phyloP scores from a whole-genome alignment of 345 rosid species.

The Sisymbrium irio region DNA sequence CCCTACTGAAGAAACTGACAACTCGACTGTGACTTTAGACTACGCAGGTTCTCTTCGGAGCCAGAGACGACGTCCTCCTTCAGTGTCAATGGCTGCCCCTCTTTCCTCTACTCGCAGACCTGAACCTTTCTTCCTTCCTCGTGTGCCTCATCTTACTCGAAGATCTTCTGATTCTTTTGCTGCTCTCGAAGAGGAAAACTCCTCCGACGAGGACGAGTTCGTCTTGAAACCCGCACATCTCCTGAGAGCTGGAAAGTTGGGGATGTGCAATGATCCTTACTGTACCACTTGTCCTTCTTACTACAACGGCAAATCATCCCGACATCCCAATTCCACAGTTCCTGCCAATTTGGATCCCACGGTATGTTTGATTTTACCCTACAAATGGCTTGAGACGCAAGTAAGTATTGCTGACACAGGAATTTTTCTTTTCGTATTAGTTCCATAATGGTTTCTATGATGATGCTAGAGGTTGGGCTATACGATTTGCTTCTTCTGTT shows the following conservation, averaged over 20 bases:
- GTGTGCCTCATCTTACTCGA: neutral
- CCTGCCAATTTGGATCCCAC: constrained; percentile 43
- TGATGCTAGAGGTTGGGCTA: neutral
- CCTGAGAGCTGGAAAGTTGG: constrained; percentile 77
- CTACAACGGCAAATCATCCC: neutral
- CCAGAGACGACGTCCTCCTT: neutral
- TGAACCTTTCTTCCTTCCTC: neutral
- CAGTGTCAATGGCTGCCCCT: neutral
- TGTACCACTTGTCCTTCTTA: neutral
- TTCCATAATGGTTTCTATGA: neutral
- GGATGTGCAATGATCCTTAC: constrained; percentile 34
- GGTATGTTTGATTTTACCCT: constrained; percentile 32
- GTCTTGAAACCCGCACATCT: constrained; percentile 59
- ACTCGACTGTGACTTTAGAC: neutral
- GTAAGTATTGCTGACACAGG: neutral
- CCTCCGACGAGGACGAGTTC: constrained; percentile 29
- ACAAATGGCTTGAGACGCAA: constrained; percentile 5
- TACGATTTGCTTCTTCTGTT: too few relatives aligned
- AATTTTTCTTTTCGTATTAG: neutral
- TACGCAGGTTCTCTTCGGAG: neutral
- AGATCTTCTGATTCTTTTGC: constrained; percentile 27
- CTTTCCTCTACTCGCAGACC: neutral
- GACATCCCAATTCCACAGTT: neutral
- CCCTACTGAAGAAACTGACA: neutral
- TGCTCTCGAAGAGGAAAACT: constrained; percentile 40